Evolutionary conservation across 768 basidiomycete species (phyloP).

Genomic region (Ephemerocybe angulata): DNA sequence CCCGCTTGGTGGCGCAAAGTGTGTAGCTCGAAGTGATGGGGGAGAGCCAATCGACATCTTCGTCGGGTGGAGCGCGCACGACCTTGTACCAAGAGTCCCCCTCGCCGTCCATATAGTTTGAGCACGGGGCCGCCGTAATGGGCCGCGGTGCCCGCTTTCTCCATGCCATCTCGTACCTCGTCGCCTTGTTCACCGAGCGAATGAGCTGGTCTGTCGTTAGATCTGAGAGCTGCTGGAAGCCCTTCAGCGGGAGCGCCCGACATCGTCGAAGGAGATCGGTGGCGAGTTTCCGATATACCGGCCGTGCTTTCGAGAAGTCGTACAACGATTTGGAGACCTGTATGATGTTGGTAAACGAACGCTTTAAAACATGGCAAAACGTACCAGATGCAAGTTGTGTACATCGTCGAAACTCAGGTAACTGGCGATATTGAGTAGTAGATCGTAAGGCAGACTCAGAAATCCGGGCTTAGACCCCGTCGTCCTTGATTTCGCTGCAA

Average conservation of each 20-base stretch:
- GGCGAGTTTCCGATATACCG: slow-evolving; percentile 66
- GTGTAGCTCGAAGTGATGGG: slow-evolving; percentile 74
- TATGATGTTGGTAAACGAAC: slow-evolving; percentile 8
- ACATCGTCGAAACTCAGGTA: slow-evolving; percentile 61
- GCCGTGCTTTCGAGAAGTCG: slow-evolving; percentile 58
- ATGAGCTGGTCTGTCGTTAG: slow-evolving; percentile 61
- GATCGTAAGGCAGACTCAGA: slow-evolving; percentile 56
- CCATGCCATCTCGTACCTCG: slow-evolving; percentile 62
- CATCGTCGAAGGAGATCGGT: slow-evolving; percentile 60
- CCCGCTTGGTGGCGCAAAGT: slow-evolving; percentile 73
- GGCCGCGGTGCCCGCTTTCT: slow-evolving; percentile 54
- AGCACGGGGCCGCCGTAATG: slow-evolving; percentile 29
- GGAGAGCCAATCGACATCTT: slow-evolving; percentile 74
- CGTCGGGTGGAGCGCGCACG: slow-evolving; percentile 60
- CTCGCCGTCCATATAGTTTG: slow-evolving; percentile 37
- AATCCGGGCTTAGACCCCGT: background rate
- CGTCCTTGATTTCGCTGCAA: no score
- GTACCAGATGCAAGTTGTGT: slow-evolving; percentile 57
- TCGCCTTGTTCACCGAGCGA: slow-evolving; percentile 59
- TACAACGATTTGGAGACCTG: slow-evolving; percentile 64
- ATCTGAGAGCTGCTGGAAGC: slow-evolving; percentile 66
- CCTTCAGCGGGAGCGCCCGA: slow-evolving; percentile 63
- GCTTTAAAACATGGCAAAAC: slow-evolving; percentile 17
- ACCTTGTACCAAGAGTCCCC: slow-evolving; percentile 59
- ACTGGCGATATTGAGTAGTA: slow-evolving; percentile 63